phyloP scores from a whole-genome alignment of 495 filamentous ascomycete genomes.

The Polyplosphaeria fusca region DNA sequence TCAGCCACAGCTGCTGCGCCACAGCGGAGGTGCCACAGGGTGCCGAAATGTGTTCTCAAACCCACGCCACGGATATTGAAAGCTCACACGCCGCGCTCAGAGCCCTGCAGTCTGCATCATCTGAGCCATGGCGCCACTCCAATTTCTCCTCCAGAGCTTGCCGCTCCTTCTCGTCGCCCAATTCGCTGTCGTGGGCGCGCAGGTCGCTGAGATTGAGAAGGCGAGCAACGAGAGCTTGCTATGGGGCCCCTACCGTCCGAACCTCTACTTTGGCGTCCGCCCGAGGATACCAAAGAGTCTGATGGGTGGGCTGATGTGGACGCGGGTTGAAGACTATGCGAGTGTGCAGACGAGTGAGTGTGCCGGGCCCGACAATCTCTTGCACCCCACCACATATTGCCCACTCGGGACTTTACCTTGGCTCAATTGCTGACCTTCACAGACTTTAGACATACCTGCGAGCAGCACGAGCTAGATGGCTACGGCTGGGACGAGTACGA shows the following conservation, averaged over 20 bases:
- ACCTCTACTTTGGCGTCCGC: slow-evolving; percentile 91
- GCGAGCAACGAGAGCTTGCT: slow-evolving; percentile 79
- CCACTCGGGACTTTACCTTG: not conserved
- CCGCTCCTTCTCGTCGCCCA: slow-evolving; percentile 1
- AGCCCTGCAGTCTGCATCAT: not conserved
- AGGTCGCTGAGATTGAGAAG: slow-evolving; percentile 38
- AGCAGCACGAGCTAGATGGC: slow-evolving; percentile 92
- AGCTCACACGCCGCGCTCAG: not conserved
- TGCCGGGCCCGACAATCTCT: not conserved
- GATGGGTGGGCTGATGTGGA: slow-evolving; percentile 83
- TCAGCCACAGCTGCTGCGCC: no score
- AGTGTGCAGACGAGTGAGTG: slow-evolving; percentile 75
- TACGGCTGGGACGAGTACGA: slow-evolving; percentile 99
- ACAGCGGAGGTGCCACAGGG: no score
- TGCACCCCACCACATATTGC: no score
- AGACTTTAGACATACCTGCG: slow-evolving; percentile 93
- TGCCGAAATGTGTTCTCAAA: slow-evolving; percentile 21
- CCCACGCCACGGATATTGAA: not conserved
- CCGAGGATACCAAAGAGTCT: slow-evolving; percentile 85
- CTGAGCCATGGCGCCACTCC: slow-evolving; percentile 1
- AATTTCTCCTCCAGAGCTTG: not conserved
- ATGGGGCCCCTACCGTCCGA: slow-evolving; percentile 96
- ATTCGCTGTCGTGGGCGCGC: slow-evolving; percentile 11
- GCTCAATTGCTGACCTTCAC: slow-evolving; percentile 21
- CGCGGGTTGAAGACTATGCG: slow-evolving; percentile 75